phyloP scores from a whole-genome alignment of 2,329 filamentous ascomycete genomes.

The Colletotrichum incanum region DNA sequence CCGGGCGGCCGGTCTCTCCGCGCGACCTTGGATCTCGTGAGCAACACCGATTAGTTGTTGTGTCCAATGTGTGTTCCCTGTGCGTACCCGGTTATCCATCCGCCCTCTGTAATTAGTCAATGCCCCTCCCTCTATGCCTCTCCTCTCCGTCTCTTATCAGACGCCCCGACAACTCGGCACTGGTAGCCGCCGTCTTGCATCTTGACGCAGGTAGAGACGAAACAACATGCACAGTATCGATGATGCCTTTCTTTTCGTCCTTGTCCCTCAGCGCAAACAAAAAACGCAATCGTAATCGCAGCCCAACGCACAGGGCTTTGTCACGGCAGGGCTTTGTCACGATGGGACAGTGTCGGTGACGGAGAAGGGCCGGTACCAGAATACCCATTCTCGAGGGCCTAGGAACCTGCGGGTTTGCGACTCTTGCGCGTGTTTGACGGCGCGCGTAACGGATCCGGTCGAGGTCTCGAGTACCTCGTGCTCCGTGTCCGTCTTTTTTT shows the following conservation, averaged over 20 bases:
- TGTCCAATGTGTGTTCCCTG: constrained; percentile 9
- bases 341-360: constrained; percentile 7
- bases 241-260: not conserved
- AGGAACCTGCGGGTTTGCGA: not conserved
- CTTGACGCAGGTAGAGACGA: constrained; percentile 10
- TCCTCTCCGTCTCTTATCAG: constrained; percentile 21
- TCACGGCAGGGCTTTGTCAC: not conserved
- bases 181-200: constrained; percentile 19
- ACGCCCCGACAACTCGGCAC: constrained; percentile 31
- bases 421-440: not conserved
- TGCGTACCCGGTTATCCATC: constrained; percentile 33
- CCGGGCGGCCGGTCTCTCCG: constrained; percentile 29
- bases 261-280: constrained; percentile 17
- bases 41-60: not conserved
- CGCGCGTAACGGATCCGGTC: constrained; percentile 15
- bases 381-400: constrained; percentile 15
- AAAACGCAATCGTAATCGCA: not conserved
- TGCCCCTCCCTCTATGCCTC: not conserved
- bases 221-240: constrained; percentile 8
- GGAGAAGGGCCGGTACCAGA: constrained; percentile 11
- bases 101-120: constrained; percentile 24
- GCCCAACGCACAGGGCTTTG: constrained; percentile 7
- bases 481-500: constrained; percentile 12
- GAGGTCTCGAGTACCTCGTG: constrained; percentile 29
- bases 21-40: constrained; percentile 20